A percentile compares a stretch with the other conserved stretches of the same genome.
phyloP scores from a whole-genome alignment of 805 yeast genomes.

The Kluyveromyces starmeri region DNA sequence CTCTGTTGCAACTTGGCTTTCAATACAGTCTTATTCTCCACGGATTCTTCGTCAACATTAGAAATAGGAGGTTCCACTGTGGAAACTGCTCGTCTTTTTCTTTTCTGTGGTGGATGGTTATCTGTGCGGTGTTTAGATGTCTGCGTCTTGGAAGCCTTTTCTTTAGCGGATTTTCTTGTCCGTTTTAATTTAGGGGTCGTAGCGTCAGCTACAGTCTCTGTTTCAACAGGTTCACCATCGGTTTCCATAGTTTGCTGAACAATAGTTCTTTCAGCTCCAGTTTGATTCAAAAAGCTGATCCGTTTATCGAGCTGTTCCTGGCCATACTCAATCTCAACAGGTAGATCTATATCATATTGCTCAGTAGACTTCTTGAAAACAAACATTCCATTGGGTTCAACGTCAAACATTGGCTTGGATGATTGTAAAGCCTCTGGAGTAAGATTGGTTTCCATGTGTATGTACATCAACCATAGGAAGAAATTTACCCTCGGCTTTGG shows the following conservation, averaged over 20 bases:
- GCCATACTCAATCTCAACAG: slow-evolving; percentile 24
- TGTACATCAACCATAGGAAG: slow-evolving; percentile 76
- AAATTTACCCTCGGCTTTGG: slow-evolving; percentile 62
- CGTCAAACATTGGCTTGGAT: slow-evolving; percentile 16
- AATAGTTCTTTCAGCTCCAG: slow-evolving; percentile 6
- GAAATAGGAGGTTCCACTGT: not conserved
- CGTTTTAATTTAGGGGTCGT: not conserved
- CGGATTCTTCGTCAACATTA: not conserved
- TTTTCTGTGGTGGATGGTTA: slow-evolving; percentile 1
- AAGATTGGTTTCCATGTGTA: slow-evolving; percentile 68
- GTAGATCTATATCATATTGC: slow-evolving; percentile 22
- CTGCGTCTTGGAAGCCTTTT: not conserved
- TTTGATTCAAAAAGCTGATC: slow-evolving; percentile 16
- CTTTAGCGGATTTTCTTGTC: not conserved
- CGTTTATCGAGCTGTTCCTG: slow-evolving; percentile 20
- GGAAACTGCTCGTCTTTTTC: not conserved
- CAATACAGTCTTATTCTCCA: slow-evolving; percentile 1
- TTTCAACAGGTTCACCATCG: not conserved
- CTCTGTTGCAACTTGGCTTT: slow-evolving; percentile 1
- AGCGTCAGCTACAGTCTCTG: slow-evolving; percentile 1
- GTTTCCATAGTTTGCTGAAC: slow-evolving; percentile 5
- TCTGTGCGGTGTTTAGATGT: slow-evolving; percentile 4
- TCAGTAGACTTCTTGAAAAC: slow-evolving; percentile 9
- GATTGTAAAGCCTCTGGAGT: slow-evolving; percentile 37
- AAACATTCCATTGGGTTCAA: slow-evolving; percentile 9